phyloP scores from a whole-genome alignment of 768 basidiomycete genomes.

The Boletellus emodensis region DNA sequence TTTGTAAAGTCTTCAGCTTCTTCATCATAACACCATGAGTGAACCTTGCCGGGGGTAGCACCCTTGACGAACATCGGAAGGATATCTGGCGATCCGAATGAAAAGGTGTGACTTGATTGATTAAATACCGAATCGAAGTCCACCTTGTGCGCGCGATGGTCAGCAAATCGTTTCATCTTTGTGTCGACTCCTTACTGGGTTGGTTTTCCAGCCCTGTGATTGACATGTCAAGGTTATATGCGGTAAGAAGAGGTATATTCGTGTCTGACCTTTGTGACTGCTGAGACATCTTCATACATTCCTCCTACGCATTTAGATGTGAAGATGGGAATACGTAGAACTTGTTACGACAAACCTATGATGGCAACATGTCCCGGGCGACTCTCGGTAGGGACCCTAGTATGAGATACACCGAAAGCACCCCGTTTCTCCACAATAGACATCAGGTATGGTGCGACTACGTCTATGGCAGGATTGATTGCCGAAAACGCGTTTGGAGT shows the following conservation, averaged over 20 bases:
- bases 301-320: constrained; percentile 47
- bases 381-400: constrained; percentile 83
- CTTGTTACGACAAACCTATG: constrained; percentile 48
- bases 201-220: constrained; percentile 77
- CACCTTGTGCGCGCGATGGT: constrained; percentile 33
- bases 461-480: constrained; percentile 47
- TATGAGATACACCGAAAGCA: constrained; percentile 82
- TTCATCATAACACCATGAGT: constrained; percentile 72
- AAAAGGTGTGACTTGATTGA: constrained; percentile 70
- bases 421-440: constrained; percentile 63
- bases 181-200: constrained; percentile 49
- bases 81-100: constrained; percentile 87
- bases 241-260: not conserved
- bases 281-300: constrained; percentile 89
- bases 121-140: constrained; percentile 90
- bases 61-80: constrained; percentile 83
- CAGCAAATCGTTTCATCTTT: not conserved
- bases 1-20: constrained; percentile 85
- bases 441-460: constrained; percentile 73
- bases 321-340: not conserved
- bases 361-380: constrained; percentile 87
- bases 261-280: constrained; percentile 68
- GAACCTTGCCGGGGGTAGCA: constrained; percentile 63
- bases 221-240: constrained; percentile 1
- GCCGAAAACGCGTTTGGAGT: constrained; percentile 55